Conservation (phyloP, 2,329 filamentous ascomycete species). For the Elsinoe arachidis region DNA sequence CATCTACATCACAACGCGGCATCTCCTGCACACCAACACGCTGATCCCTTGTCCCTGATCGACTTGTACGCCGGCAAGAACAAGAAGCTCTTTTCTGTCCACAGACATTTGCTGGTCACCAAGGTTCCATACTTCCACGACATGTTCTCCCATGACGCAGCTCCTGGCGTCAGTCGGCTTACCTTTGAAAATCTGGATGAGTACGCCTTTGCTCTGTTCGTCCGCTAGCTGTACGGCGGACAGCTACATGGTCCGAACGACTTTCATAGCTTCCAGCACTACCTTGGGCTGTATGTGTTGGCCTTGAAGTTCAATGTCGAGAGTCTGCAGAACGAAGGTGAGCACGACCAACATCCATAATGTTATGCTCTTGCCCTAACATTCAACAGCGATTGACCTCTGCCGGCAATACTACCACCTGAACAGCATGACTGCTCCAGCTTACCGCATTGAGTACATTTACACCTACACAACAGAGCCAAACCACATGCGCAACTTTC, state of each 20-base stretch:
- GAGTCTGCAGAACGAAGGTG: slow-evolving; percentile 25
- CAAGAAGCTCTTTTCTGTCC: slow-evolving; percentile 22
- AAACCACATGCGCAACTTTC: slow-evolving; percentile 27
- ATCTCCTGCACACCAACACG: slow-evolving; percentile 12
- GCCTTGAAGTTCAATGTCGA: slow-evolving; percentile 23
- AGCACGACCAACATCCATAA: slow-evolving; percentile 3
- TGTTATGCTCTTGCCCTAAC: neutral
- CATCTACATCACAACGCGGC: neutral
- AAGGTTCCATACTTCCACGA: slow-evolving; percentile 24
- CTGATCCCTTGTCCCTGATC: slow-evolving; percentile 11
- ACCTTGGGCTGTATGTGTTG: slow-evolving; percentile 28
- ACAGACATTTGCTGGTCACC: slow-evolving; percentile 20
- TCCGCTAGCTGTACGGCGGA: slow-evolving; percentile 25
- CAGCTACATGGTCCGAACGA: slow-evolving; percentile 26
- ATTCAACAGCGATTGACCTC: slow-evolving; percentile 24
- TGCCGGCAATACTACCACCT: slow-evolving; percentile 26
- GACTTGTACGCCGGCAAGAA: slow-evolving; percentile 22
- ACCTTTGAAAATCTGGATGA: slow-evolving; percentile 25
- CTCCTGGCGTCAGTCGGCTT: slow-evolving; percentile 16
- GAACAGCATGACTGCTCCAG: slow-evolving; percentile 27
- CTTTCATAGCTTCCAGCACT: slow-evolving; percentile 28
- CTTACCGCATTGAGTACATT: slow-evolving; percentile 31
- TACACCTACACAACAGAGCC: slow-evolving; percentile 23
- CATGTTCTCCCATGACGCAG: slow-evolving; percentile 18
- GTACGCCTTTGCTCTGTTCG: slow-evolving; percentile 25